Evolutionary conservation across 2,329 filamentous ascomycete genomes (phyloP), one percentile per base, ranked within the genome.

Genomic region (Cercospora janseana): DNA sequence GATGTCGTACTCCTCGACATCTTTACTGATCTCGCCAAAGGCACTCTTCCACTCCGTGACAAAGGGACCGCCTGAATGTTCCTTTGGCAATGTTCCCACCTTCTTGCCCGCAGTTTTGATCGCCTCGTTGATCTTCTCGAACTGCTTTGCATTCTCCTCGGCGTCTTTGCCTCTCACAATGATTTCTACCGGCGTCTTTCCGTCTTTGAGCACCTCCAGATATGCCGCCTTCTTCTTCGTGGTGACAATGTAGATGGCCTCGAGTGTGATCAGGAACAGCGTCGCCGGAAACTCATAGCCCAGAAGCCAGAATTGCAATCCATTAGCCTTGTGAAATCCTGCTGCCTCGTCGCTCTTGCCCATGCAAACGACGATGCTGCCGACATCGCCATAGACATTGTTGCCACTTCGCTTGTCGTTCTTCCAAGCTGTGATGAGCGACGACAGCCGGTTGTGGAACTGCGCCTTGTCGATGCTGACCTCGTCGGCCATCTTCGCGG

Each of bases 241-340:
- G 5, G 93, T 98, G 59, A 98, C 83, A 52, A 97, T 86, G 72
- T 93, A 94, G 62, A 97, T 78, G 38, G 83, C 83, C 55, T 97
- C 93, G 54, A 85, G 75, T 1, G 92, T 97, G 69, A 98, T 84
- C 45, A 98, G 79, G 77, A 98, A 89, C 57, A 98, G 77, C 0
- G 93, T 98, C 29, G 92, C 91, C 26, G 93, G 93, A 66, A 98
- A 98, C 70, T 98, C 93, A 77, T 98, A 98, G 64, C 93, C 93
- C 56, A 98, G 81, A 48, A 98, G 79, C 94, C 94, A 98, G 72
- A 97, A 95, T 76, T 97, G 93, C 72, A 96, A 86, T 16, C 93
- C 90, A 70, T 95, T 95, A 66, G 91, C 95, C 78, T 98, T 98
- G 72, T 92, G 84, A 64, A 95, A 95, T 63, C 86, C 85, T 57